Base-by-base conservation (phyloP, 192 early-diverging fungal species). In the Pilobolus umbonatus region DNA sequence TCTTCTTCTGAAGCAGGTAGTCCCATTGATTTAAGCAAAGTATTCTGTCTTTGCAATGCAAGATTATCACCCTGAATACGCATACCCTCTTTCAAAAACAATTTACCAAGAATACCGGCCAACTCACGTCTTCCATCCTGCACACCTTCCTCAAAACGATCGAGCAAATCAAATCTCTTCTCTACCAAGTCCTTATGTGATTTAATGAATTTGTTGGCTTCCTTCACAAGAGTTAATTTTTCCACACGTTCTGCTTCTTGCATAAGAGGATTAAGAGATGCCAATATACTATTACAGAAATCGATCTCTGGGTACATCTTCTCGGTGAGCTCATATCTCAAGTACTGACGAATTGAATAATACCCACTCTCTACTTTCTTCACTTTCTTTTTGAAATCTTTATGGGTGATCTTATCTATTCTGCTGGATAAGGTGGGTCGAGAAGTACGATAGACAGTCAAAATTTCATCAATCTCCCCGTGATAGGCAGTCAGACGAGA, bases 41-140 rank as follows among this genome's bases (percentile, higher is more conserved):
- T 68, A 32, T 78, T 75, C 35, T 80, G 78, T 38, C 76, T 75
- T 40, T 76, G 73, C 34, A 82, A 64, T 1, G 80, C 80, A 8
- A 79, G 64, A 35, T 64, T 74, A 35, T 77, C 78, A 3, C 84
- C 86, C 48, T 84, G 79, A 1, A 85, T 83, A 11, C 88, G 73
- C 65, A 81, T 81, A 3, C 85, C 88, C 64, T 90, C 88, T 43
- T 86, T 85, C 40, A 90, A 76, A 75, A 88, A 85, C 57, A 86
- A 57, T 57, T 83, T 83, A 19, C 86, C 87, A 5, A 87, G 57
- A 42, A 90, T 80, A 14, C 84, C 88, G 2, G 86, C 84, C 19
- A 90, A 71, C 43, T 86, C 84, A 26, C 80, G 77, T 32, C 86
- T 72, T 17, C 88, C 88, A 0, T 73, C 82, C 42, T 85, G 71